Percentiles rank a stretch among this genome's conserved stretches.
Conservation (phyloP, 2,329 filamentous ascomycete species). For the Aspergillus vadensis region DNA sequence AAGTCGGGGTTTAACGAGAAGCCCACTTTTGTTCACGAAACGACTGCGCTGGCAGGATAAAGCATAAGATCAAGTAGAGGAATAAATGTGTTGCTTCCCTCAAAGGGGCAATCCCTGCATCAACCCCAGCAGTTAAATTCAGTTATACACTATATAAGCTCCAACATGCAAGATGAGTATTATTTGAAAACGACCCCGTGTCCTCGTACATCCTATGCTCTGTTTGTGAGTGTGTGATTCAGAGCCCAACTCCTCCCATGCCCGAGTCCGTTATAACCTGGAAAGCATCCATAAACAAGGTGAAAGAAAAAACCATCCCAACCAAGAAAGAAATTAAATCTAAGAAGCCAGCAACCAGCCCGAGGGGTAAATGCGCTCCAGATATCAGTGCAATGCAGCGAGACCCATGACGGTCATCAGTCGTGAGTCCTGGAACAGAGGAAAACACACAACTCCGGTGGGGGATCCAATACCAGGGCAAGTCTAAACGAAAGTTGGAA, state of each 20-base stretch:
- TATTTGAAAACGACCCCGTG: constrained; percentile 12
- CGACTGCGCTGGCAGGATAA: too few relatives aligned
- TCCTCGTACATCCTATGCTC: constrained; percentile 21
- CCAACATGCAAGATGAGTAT: constrained; percentile 21
- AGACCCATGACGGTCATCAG: constrained; percentile 17
- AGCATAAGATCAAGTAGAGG: too few relatives aligned
- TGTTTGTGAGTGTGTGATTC: constrained; percentile 20
- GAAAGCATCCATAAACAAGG: constrained; percentile 9
- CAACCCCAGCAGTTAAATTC: constrained; percentile 13
- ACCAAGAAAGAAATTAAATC: constrained; percentile 2
- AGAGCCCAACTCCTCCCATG: constrained; percentile 26
- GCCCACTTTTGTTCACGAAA: too few relatives aligned
- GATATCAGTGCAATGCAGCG: constrained; percentile 18
- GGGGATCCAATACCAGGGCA: constrained; percentile 8
- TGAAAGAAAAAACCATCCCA: constrained; percentile 11
- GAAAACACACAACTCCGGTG: constrained; percentile 19
- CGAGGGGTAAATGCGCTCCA: constrained; percentile 14
- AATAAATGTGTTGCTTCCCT: too few relatives aligned
- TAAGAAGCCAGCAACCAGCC: constrained; percentile 1
- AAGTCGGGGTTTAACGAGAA: too few relatives aligned
- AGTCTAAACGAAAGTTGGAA: constrained; percentile 14
- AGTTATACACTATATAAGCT: constrained; percentile 12
- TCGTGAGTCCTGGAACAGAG: constrained; percentile 12
- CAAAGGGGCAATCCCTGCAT: too few relatives aligned
- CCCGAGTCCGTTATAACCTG: constrained; percentile 23